Evolutionary conservation across 768 basidiomycete species (phyloP).

Genomic region (Lactarius quietus): DNA sequence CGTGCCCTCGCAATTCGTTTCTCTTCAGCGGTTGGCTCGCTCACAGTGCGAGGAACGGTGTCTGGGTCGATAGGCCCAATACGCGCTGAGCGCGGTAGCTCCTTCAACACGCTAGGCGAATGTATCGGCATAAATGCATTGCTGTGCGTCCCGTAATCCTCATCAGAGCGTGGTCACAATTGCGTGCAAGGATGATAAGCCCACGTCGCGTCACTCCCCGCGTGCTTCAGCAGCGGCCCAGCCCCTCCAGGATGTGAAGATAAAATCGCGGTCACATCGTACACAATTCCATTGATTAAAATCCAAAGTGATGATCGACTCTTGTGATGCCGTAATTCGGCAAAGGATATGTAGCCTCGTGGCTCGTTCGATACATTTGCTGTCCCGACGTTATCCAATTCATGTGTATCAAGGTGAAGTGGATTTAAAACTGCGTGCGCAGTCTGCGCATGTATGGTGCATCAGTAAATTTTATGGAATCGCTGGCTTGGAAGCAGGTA

Average conservation of each 20-base stretch:
- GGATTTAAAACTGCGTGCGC: slow-evolving; percentile 1
- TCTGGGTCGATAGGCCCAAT: slow-evolving; percentile 32
- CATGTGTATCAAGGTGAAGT: slow-evolving; percentile 16
- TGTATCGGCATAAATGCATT: slow-evolving; percentile 28
- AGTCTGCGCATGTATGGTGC: not conserved
- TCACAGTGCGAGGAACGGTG: slow-evolving; percentile 26
- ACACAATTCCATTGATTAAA: slow-evolving; percentile 22
- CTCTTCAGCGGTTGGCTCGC: slow-evolving; percentile 31
- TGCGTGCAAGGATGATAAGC: slow-evolving; percentile 29
- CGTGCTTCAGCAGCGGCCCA: slow-evolving; percentile 83
- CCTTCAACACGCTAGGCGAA: slow-evolving; percentile 23
- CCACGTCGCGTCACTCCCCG: slow-evolving; percentile 86
- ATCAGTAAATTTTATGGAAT: slow-evolving; percentile 2
- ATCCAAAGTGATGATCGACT: slow-evolving; percentile 3
- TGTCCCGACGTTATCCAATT: slow-evolving; percentile 2
- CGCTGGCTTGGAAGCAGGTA: not conserved
- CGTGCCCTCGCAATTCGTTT: slow-evolving; percentile 30
- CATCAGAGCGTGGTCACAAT: slow-evolving; percentile 9
- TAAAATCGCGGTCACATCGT: slow-evolving; percentile 22
- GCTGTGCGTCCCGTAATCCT: slow-evolving; percentile 9
- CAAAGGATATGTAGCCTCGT: slow-evolving; percentile 10
- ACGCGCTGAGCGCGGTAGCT: slow-evolving; percentile 29
- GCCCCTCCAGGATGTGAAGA: slow-evolving; percentile 55
- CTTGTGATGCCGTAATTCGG: slow-evolving; percentile 21
- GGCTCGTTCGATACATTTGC: not conserved